Percentiles rank a stretch among this genome's conserved stretches.
These are phyloP conservation scores for Leccinum rimulosum DNA, from an alignment of 768 basidiomycete species.

Conservation along the genomic window DNA sequence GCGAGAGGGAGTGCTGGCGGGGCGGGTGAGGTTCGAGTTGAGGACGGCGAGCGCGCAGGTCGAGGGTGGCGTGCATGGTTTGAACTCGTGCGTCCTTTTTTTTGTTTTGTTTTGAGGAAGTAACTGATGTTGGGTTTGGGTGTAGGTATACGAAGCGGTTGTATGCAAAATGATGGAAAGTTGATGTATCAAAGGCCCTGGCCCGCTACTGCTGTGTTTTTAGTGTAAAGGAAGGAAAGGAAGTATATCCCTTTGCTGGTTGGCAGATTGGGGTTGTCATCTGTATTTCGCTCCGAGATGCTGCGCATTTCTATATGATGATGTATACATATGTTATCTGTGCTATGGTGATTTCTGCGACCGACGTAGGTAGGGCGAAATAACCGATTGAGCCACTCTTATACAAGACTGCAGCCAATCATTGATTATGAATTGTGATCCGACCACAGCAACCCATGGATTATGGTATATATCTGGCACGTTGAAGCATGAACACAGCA, in stretches of 20 bases:
- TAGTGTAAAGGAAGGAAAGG: neutral
- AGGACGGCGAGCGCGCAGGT: conserved; percentile 94
- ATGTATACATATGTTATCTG: too few relatives aligned
- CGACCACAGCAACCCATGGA: too few relatives aligned
- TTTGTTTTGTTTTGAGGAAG: neutral
- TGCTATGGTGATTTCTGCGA: too few relatives aligned
- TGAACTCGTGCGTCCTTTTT: conserved; percentile 72
- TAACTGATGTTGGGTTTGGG: conserved; percentile 2
- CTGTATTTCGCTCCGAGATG: neutral
- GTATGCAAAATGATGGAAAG: conserved; percentile 32
- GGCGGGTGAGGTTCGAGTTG: conserved; percentile 83
- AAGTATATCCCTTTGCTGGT: neutral
- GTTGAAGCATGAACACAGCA: too few relatives aligned
- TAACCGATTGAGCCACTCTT: too few relatives aligned
- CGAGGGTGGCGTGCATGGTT: conserved; percentile 93
- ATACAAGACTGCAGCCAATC: too few relatives aligned
- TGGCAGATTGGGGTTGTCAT: too few relatives aligned
- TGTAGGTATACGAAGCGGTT: conserved; percentile 57
- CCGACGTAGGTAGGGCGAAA: too few relatives aligned
- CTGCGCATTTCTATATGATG: neutral
- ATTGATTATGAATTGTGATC: too few relatives aligned
- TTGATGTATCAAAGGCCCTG: too few relatives aligned
- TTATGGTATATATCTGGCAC: too few relatives aligned
- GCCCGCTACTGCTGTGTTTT: neutral
- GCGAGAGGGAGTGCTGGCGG: conserved; percentile 59